Percentiles rank a stretch among this genome's conserved stretches.
Evolutionary conservation across 768 basidiomycete species (phyloP).

Genomic region (Lentinus tigrinus): DNA sequence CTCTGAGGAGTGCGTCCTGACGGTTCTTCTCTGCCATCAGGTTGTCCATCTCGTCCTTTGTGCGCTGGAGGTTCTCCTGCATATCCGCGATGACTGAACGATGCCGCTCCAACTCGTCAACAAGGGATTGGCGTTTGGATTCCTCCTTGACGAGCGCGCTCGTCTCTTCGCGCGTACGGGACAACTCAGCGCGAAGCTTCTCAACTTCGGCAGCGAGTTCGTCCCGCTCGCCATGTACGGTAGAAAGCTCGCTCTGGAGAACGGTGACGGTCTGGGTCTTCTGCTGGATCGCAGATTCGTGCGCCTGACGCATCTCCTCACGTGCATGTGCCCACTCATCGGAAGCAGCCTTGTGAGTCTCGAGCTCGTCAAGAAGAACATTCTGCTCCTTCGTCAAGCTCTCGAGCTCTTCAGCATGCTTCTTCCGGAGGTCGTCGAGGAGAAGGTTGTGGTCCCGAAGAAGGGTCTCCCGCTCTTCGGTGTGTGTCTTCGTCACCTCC

Average conservation of each 20-base stretch:
- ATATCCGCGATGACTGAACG: constrained; percentile 73
- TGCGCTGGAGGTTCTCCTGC: constrained; percentile 73
- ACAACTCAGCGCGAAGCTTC: constrained; percentile 57
- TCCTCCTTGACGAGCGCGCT: constrained; percentile 66
- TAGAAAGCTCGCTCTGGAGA: constrained; percentile 51
- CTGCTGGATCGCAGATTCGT: constrained; percentile 46
- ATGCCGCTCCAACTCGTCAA: constrained; percentile 74
- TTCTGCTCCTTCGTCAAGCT: constrained; percentile 36
- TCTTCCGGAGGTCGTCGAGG: constrained; percentile 16
- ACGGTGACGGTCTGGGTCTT: constrained; percentile 46
- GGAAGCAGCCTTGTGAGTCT: constrained; percentile 46
- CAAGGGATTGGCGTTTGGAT: constrained; percentile 72
- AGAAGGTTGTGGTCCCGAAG: constrained; percentile 35
- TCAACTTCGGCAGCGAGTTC: constrained; percentile 43
- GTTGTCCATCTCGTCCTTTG: constrained; percentile 79
- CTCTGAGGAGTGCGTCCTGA: constrained; percentile 69
- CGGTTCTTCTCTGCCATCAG: constrained; percentile 71
- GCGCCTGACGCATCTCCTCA: constrained; percentile 29
- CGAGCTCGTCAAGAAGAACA: constrained; percentile 50
- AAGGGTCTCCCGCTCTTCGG: constrained; percentile 44
- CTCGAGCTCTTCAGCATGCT: constrained; percentile 33
- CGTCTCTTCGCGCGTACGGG: constrained; percentile 56
- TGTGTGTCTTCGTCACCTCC: constrained; percentile 50
- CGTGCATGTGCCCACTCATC: constrained; percentile 39
- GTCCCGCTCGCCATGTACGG: constrained; percentile 38